Conservation (phyloP, 2,329 filamentous ascomycete species). For the Colletotrichum sp. region DNA sequence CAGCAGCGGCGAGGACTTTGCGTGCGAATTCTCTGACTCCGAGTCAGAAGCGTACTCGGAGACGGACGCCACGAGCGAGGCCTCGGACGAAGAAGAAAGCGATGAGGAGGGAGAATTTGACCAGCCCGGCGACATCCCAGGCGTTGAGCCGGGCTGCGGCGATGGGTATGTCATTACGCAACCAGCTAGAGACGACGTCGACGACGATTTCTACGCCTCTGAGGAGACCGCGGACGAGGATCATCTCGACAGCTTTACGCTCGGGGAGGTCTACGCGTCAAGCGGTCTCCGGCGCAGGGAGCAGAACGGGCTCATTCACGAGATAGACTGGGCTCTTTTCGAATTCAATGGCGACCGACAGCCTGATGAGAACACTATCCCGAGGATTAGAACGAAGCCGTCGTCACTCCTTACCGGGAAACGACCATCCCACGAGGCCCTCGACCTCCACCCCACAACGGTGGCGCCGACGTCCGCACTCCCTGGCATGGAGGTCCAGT, state of each 20-base stretch:
- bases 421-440: slow-evolving; percentile 27
- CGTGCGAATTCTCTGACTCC: slow-evolving; percentile 66
- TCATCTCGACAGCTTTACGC: slow-evolving; percentile 78
- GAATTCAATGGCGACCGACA: slow-evolving; percentile 75
- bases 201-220: slow-evolving; percentile 82
- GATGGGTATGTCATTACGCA: slow-evolving; percentile 86
- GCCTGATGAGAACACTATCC: slow-evolving; percentile 76
- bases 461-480: slow-evolving; percentile 67
- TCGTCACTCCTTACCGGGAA: slow-evolving; percentile 7
- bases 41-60: slow-evolving; percentile 61
- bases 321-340: slow-evolving; percentile 96
- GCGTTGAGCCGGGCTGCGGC: slow-evolving; percentile 76
- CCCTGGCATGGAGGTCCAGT: slow-evolving; percentile 81
- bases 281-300: slow-evolving; percentile 85
- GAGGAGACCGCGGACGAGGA: slow-evolving; percentile 76
- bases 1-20: slow-evolving; percentile 57
- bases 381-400: slow-evolving; percentile 28
- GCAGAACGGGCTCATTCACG: slow-evolving; percentile 76
- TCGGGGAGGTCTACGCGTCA: slow-evolving; percentile 87
- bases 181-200: slow-evolving; percentile 86
- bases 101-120: slow-evolving; percentile 58
- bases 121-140: slow-evolving; percentile 78
- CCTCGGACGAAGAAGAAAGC: slow-evolving; percentile 49
- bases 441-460: slow-evolving; percentile 57
- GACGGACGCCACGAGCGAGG: slow-evolving; percentile 58